Base-by-base conservation (phyloP, 371 early-diverging fungal genomes). In the Mucor piriformis region DNA sequence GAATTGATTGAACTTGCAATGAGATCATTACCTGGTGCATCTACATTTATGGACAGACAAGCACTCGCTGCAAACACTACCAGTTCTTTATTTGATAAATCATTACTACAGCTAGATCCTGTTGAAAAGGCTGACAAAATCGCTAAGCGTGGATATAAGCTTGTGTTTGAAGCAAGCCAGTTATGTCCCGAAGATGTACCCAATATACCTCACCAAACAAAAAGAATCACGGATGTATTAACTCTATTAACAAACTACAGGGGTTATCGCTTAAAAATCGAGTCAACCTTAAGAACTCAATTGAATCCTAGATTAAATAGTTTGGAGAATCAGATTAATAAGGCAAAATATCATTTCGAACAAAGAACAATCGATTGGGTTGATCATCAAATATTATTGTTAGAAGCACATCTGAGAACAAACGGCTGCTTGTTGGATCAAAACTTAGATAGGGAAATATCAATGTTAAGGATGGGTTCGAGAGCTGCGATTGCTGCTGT, bases 301-400 rank as follows among this genome's bases (percentile, higher is more conserved):
- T 48, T 79, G 18, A 79, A 79, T 23, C 79, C 79, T 15, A 51
- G 74, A 10, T 29, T 71, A 4, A 67, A 64, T 46, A 48, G 68
- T 37, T 62, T 76, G 25, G 72, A 76, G 49, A 72, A 58, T 21
- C 72, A 76, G 43, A 25, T 76, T 2, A 52, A 71, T 0, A 58
- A 63, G 6, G 54, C 74, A 2, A 63, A 66, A 34, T 74, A 66
- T 37, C 74, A 72, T 24, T 65, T 68, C 27, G 79, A 76, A 21
- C 72, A 76, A 46, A 62, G 67, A 52, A 50, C 66, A 23, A 76
- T 79, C 47, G 79, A 79, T 54, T 79, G 79, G 79, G 66, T 71
- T 8, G 72, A 76, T 37, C 70, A 72, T 49, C 76, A 76, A 46
- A 68, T 79, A 11, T 50, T 64, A 11, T 61, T 72, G 15, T 25